A percentile compares a stretch with the other conserved stretches of the same genome.
These are phyloP conservation scores for Rhodamnia argentea DNA, from an alignment of 345 rosid genomes.

Conservation along the genomic window DNA sequence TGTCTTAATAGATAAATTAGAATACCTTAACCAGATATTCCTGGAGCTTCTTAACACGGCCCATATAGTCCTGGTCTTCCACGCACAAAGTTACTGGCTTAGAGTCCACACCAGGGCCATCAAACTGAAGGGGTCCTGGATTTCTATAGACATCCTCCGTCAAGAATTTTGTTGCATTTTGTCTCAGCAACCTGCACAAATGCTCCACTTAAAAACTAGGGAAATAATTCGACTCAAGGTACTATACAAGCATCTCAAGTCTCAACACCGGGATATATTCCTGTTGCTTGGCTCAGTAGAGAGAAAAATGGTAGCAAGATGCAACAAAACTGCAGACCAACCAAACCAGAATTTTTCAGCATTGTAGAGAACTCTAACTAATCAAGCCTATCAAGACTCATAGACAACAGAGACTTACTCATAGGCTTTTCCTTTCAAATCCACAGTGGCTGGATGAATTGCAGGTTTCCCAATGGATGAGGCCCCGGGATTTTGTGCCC, in stretches of 20 bases:
- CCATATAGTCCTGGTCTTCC: conserved; percentile 99
- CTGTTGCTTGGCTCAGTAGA: background rate
- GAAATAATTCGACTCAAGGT: background rate
- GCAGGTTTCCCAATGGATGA: conserved; percentile 85
- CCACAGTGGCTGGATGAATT: conserved; percentile 91
- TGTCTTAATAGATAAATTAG: background rate
- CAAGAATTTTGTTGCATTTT: conserved; percentile 63
- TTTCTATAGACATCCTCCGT: conserved; percentile 91
- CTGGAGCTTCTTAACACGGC: conserved; percentile 89
- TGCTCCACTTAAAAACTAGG: background rate
- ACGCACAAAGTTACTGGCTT: conserved; percentile 75
- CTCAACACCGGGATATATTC: background rate
- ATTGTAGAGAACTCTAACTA: no score
- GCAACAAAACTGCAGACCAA: no score
- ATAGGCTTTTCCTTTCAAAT: conserved; percentile 90
- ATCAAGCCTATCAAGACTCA: background rate
- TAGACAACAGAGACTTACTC: conserved; percentile 49
- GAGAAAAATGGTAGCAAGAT: background rate
- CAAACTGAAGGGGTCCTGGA: conserved; percentile 94
- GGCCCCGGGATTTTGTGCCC: conserved; percentile 73
- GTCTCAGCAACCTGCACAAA: conserved; percentile 63
- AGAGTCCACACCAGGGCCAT: conserved; percentile 95
- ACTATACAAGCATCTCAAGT: background rate
- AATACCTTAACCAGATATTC: conserved; percentile 79
- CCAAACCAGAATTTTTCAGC: no score